Conservation (phyloP, 1,139 yeast species). For the Saccharomyces hybrid region DNA sequence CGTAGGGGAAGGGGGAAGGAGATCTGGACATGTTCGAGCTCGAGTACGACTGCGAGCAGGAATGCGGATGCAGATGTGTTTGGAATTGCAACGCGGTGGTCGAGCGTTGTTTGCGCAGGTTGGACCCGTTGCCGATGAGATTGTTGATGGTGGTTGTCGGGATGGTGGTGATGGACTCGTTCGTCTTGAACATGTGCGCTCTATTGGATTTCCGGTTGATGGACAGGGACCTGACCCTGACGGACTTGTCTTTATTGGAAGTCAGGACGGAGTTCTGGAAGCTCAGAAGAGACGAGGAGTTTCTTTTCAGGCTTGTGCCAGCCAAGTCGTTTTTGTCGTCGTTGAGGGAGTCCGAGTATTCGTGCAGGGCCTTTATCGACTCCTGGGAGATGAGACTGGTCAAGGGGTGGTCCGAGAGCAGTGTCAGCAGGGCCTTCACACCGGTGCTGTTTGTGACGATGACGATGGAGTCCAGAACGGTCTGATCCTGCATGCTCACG, state of each 20-base stretch:
- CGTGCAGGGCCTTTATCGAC: conserved; percentile 24
- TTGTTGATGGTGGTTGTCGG: not conserved
- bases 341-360: conserved; percentile 9
- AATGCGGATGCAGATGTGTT: not conserved
- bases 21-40: not conserved
- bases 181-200: conserved; percentile 5
- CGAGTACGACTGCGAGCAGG: not conserved
- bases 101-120: not conserved
- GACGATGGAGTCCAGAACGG: conserved; percentile 21
- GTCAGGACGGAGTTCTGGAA: conserved; percentile 27
- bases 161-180: conserved; percentile 2
- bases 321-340: conserved; percentile 8
- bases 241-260: conserved; percentile 30
- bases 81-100: not conserved
- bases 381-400: conserved; percentile 26
- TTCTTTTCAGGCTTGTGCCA: conserved; percentile 23
- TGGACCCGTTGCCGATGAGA: not conserved
- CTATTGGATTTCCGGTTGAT: conserved; percentile 2
- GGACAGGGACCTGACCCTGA: conserved; percentile 10
- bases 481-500: conserved; percentile 2
- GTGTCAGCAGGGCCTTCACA: conserved; percentile 30
- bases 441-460: conserved; percentile 31
- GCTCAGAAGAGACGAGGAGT: conserved; percentile 26
- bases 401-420: conserved; percentile 29
- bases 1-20: not conserved